Evolutionary conservation across 2,329 filamentous ascomycete species (phyloP).

Genomic region (Colletotrichum australisinense): DNA sequence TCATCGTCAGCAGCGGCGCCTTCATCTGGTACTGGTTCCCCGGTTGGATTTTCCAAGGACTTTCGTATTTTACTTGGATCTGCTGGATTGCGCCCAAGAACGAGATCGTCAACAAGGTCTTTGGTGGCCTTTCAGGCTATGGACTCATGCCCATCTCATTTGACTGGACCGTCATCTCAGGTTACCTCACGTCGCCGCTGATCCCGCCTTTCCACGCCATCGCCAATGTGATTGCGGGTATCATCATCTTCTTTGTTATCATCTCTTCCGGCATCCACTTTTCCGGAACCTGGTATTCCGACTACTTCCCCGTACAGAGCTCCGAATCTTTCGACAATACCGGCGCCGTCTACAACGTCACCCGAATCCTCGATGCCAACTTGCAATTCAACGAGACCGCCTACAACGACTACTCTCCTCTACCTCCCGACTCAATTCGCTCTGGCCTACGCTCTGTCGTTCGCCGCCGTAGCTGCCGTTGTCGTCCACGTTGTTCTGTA

Average conservation of each 20-base stretch:
- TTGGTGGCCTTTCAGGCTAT: slow-evolving; percentile 70
- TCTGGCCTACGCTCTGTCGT: slow-evolving; percentile 71
- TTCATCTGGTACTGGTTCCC: slow-evolving; percentile 73
- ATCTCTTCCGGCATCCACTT: slow-evolving; percentile 71
- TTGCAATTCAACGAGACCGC: slow-evolving; percentile 69
- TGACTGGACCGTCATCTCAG: slow-evolving; percentile 72
- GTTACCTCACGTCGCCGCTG: slow-evolving; percentile 66
- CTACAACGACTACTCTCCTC: slow-evolving; percentile 72
- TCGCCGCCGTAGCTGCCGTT: slow-evolving; percentile 74
- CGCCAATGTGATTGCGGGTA: slow-evolving; percentile 66
- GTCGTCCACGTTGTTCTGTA: slow-evolving; percentile 67
- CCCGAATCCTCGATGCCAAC: slow-evolving; percentile 66
- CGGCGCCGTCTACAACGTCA: slow-evolving; percentile 68
- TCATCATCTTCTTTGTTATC: slow-evolving; percentile 62
- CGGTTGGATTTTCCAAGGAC: slow-evolving; percentile 70
- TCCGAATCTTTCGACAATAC: slow-evolving; percentile 74
- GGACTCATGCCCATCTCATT: slow-evolving; percentile 74
- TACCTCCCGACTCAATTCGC: slow-evolving; percentile 73
- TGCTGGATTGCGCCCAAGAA: slow-evolving; percentile 73
- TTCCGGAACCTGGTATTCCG: slow-evolving; percentile 65
- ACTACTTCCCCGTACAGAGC: slow-evolving; percentile 72
- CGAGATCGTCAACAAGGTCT: slow-evolving; percentile 72
- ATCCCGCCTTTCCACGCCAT: slow-evolving; percentile 71
- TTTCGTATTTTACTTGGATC: slow-evolving; percentile 70
- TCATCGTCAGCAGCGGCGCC: slow-evolving; percentile 59